Evolutionary conservation across 345 rosid species (phyloP), one percentile per base, ranked within the genome.

Genomic region (Microcos paniculata): DNA sequence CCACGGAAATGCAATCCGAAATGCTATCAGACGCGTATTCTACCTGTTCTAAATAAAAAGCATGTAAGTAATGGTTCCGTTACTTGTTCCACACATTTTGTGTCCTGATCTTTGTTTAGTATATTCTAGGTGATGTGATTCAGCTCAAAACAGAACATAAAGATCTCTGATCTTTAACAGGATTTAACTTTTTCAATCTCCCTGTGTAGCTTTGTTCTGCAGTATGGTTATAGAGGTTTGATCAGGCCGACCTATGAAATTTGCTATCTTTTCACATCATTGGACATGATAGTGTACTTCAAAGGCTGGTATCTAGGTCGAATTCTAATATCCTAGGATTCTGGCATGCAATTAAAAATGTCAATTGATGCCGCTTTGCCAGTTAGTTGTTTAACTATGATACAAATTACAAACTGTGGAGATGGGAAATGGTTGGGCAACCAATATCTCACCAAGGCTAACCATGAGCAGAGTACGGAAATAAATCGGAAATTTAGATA

Each of bases 1-100:
- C 97, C 99, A 6, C 87, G 99, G 88, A 96, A 96, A 79, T 93
- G 98, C 88, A 85, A 80, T 63, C 84, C 88, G 62, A 78, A 78
- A 49, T 90, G 87, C 82, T 88, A 90, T 57, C 64, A 82, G 75
- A 85, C 56, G 53, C 87, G 77, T 21, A 86, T 90, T 83, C 77
- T 90, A 70, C 95, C 95, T 51, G 73, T 80, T 66, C 85, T 90
- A 63, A 79, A 70, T 62, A 86, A 82, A 68, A 88, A 84, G 58
- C 88, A 85, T 78, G 94, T 87, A 83, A 85, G 91, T 63, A 30
- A 31, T 70, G 33, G 73, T 18, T 70, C 9, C 49, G n/a, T 70
- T 51, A n/a, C 45, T 24, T 30, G 26, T 40, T 40, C 59, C 13
- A 19, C 28, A 9, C 28, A 19, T 31, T 26, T 45, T 31, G 45